phyloP scores from a whole-genome alignment of 2,329 filamentous ascomycete species.

The Beauveria rudraprayagi region DNA sequence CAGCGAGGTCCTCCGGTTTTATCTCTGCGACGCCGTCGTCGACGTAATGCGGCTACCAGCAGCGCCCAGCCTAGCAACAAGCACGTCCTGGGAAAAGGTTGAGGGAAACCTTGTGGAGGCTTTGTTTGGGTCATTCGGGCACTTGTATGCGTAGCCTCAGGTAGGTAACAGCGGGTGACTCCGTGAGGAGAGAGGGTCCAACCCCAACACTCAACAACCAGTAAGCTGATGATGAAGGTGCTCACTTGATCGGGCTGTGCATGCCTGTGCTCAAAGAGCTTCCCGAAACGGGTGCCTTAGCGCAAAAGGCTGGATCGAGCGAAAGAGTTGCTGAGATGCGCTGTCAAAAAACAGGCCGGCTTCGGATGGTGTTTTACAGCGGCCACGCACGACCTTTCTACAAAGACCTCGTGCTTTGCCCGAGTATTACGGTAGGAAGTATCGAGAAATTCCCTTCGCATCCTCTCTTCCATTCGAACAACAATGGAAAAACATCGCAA shows the following conservation, averaged over 20 bases:
- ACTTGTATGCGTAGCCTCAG: not conserved
- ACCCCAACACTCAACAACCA: constrained; percentile 14
- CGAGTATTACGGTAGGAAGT: not conserved
- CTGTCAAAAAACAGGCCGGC: not conserved
- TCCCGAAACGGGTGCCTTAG: not conserved
- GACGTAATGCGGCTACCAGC: constrained; percentile 5
- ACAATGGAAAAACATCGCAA: not conserved
- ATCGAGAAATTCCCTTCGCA: not conserved
- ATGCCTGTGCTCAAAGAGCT: not conserved
- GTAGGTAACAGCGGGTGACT: not conserved
- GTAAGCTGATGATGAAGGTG: constrained; percentile 5
- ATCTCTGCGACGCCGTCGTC: constrained; percentile 1
- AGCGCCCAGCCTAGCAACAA: not conserved
- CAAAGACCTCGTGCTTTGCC: not conserved
- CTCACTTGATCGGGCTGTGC: constrained; percentile 5
- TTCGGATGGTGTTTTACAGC: too few relatives aligned
- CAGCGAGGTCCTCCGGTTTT: not conserved
- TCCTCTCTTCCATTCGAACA: not conserved
- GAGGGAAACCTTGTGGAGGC: constrained; percentile 3
- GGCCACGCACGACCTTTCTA: too few relatives aligned
- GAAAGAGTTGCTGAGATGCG: not conserved
- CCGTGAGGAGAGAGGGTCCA: not conserved
- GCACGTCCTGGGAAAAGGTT: constrained; percentile 3
- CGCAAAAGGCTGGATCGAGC: not conserved
- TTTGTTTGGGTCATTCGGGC: constrained; percentile 1